phyloP scores from a whole-genome alignment of 1,284 basidiomycete species.

The Fomitopsis palustris region DNA sequence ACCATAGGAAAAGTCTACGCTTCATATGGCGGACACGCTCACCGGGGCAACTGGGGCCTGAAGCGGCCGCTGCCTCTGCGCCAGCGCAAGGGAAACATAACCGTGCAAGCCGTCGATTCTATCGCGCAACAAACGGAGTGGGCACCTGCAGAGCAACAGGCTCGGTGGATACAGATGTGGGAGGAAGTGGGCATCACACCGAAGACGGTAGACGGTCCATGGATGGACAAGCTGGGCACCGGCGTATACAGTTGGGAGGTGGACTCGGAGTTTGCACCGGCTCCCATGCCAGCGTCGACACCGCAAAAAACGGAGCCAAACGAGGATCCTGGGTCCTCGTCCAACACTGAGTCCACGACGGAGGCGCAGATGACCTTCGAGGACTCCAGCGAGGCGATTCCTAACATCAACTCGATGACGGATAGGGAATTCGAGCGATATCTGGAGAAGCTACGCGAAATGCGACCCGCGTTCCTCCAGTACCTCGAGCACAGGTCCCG shows the following conservation, averaged over 20 bases:
- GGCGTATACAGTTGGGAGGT: constrained; percentile 33
- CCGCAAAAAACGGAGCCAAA: not conserved
- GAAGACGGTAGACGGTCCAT: constrained; percentile 18
- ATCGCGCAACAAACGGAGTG: constrained; percentile 73
- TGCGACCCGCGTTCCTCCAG: constrained; percentile 53
- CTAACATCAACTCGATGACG: constrained; percentile 33
- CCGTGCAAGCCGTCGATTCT: constrained; percentile 59
- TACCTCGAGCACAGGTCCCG: constrained; percentile 25
- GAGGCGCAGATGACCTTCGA: constrained; percentile 14
- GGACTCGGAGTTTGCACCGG: constrained; percentile 46
- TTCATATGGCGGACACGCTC: constrained; percentile 59
- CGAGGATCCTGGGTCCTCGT: not conserved
- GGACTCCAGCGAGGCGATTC: constrained; percentile 27
- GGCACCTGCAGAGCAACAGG: constrained; percentile 60
- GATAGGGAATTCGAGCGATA: constrained; percentile 54
- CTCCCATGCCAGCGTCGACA: constrained; percentile 12
- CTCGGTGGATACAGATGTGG: constrained; percentile 59
- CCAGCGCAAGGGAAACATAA: constrained; percentile 53
- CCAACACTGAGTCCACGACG: not conserved
- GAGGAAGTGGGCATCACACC: constrained; percentile 58
- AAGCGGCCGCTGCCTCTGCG: constrained; percentile 71
- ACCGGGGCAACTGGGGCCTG: constrained; percentile 75
- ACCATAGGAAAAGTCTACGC: constrained; percentile 70
- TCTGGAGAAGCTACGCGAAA: constrained; percentile 48
- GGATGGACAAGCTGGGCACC: constrained; percentile 34